phyloP scores from a whole-genome alignment of 2,329 filamentous ascomycete genomes.

The Exophiala alcalophila region DNA sequence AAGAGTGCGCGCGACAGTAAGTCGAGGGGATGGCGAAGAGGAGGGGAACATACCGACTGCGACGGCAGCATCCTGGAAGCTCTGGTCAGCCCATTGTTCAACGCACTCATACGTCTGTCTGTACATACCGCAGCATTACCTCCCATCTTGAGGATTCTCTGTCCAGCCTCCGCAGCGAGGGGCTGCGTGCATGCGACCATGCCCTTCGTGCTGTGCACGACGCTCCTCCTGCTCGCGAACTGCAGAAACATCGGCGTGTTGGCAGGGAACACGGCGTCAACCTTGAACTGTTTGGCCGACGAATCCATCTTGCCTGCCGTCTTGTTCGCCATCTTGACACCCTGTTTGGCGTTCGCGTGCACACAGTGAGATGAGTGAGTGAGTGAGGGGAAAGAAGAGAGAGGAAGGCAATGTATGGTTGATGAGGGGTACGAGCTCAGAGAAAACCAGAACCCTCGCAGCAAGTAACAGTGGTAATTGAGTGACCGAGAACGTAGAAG shows the following conservation, averaged over 20 bases:
- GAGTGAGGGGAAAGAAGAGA: too few relatives aligned
- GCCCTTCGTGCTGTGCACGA: conserved; percentile 88
- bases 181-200: conserved; percentile 91
- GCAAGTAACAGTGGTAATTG: too few relatives aligned
- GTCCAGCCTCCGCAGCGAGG: conserved; percentile 80
- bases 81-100: neutral
- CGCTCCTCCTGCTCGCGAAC: conserved; percentile 79
- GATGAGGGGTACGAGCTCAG: too few relatives aligned
- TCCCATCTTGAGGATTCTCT: conserved; percentile 78
- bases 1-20: neutral
- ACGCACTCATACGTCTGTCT: neutral
- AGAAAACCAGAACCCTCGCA: too few relatives aligned
- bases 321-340: too few relatives aligned
- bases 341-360: too few relatives aligned
- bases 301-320: conserved; percentile 24
- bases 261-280: conserved; percentile 51
- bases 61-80: conserved; percentile 82
- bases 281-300: conserved; percentile 25
- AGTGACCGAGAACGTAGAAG: too few relatives aligned
- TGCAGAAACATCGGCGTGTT: conserved; percentile 49
- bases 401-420: too few relatives aligned
- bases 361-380: too few relatives aligned
- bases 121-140: conserved; percentile 84
- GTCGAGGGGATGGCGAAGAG: conserved; percentile 9
- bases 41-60: conserved; percentile 64